phyloP scores from a whole-genome alignment of 306 rosid species.

The Acacia acuminata region DNA sequence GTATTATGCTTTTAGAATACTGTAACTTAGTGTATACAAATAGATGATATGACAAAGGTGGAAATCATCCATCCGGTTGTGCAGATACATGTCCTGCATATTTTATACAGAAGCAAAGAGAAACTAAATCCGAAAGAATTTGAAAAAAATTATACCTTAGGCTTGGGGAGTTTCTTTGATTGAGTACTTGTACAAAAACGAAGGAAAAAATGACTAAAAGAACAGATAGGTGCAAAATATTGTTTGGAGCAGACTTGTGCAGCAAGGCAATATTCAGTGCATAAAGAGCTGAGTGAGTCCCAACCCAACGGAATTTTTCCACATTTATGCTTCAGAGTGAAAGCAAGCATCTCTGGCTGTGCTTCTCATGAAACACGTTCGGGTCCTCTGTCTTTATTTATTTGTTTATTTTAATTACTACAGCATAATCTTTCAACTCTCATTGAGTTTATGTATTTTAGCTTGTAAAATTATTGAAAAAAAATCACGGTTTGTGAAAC shows the following conservation, averaged over 20 bases:
- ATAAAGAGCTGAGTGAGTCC: neutral
- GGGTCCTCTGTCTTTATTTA: neutral
- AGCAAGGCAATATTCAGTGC: neutral
- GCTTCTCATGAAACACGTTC: neutral
- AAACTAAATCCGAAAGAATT: no score
- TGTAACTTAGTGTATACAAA: constrained; percentile 8
- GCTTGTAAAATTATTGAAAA: no score
- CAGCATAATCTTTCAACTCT: neutral
- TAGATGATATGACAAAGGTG: no score
- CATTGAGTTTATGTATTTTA: neutral
- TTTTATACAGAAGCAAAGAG: no score
- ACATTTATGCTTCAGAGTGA: neutral
- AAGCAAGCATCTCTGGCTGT: neutral
- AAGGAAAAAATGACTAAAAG: neutral
- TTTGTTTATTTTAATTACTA: neutral
- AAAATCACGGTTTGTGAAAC: no score
- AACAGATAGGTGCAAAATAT: neutral
- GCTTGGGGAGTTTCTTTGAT: constrained; percentile 15
- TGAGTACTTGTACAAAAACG: neutral
- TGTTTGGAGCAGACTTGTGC: neutral
- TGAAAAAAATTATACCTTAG: neutral
- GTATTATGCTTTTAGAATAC: no score
- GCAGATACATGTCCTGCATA: no score
- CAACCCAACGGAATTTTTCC: neutral
- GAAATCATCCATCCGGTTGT: no score